Conservation (phyloP, 2,329 filamentous ascomycete species). For the Diplodia corticola region DNA sequence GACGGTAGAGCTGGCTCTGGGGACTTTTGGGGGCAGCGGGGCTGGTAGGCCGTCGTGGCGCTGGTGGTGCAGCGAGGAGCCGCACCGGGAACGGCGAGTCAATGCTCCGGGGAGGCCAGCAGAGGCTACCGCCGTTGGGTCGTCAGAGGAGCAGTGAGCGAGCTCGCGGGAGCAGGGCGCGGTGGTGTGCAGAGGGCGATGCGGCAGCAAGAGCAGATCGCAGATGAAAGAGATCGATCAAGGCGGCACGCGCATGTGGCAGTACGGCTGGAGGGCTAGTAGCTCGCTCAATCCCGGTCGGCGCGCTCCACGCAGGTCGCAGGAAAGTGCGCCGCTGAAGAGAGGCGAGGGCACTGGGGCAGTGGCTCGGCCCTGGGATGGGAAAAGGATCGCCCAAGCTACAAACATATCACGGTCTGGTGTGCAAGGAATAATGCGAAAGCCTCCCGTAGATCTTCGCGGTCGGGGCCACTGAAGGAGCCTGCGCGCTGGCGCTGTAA, state of each 20-base stretch:
- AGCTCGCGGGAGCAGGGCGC: not conserved
- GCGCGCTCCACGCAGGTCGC: slow-evolving; percentile 4
- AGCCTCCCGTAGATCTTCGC: slow-evolving; percentile 9
- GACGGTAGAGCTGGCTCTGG: not conserved
- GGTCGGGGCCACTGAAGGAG: not conserved
- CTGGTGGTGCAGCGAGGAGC: slow-evolving; percentile 13
- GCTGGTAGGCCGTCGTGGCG: slow-evolving; percentile 3
- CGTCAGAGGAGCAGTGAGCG: not conserved
- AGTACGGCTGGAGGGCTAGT: slow-evolving; percentile 8
- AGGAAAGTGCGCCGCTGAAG: not conserved
- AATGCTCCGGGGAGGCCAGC: not conserved
- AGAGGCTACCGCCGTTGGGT: not conserved
- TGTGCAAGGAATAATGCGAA: slow-evolving; percentile 8
- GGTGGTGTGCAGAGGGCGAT: not conserved
- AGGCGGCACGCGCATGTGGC: slow-evolving; percentile 7
- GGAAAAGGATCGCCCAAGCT: not conserved
- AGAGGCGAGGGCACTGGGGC: not conserved
- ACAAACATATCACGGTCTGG: not conserved
- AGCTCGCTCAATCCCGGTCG: not conserved
- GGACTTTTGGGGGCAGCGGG: not conserved
- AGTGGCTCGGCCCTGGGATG: slow-evolving; percentile 1
- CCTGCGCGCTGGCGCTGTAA: not conserved
- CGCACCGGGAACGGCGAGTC: slow-evolving; percentile 20
- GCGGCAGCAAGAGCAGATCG: slow-evolving; percentile 6
- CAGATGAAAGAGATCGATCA: slow-evolving; percentile 14